Base-by-base conservation (phyloP, 176 grass and related monocot species). In the Zea luxurians region DNA sequence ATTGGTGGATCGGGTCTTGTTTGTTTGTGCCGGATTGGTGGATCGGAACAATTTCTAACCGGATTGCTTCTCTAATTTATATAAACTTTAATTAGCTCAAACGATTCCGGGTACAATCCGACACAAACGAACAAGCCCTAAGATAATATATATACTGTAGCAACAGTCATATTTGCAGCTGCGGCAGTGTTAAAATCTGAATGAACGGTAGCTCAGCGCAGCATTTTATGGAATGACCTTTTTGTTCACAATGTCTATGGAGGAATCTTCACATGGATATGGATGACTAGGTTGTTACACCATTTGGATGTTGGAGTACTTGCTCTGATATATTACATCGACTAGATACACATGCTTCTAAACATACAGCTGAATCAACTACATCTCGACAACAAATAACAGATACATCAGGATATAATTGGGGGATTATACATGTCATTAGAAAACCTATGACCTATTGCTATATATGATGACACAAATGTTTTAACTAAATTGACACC, bases 351-450 rank as follows among this genome's bases (percentile, higher is more conserved):
- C 38, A 84, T 84, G 52, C 68, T 81, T 87, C 78, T 74, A 84
- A 80, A 71, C 89, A 78, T 84, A 77, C 67, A 79, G 72, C 70
- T 27, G 49, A 85, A 79, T 55, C 35, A 85, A 53, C 73, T 82
- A 83, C 71, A 74, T 74, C 40, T 73, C 16, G 8, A 77, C 71
- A 59, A 74, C 47, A 89, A 87, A 80, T 81, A 84, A 66, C 87
- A 78, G 54, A 35, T 34, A 61, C 18, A 77, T 81, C 77, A 71
- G 73, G 78, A 83, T 82, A 82, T 68, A 87, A 84, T 13, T 74
- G 78, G 80, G 78, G 58, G 55, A 78, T 87, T 78, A 81, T 80
- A 88, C 85, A 90, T 68, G 70, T 73, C 78, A 85, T 58, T 73
- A 64, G 70, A 50, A 80, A 79, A 87, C 54, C 76, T 87, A 93